Percentiles rank a stretch among this genome's conserved stretches.
phyloP scores from a whole-genome alignment of 129 eudicot genomes.

The Flaveria ramosissima region DNA sequence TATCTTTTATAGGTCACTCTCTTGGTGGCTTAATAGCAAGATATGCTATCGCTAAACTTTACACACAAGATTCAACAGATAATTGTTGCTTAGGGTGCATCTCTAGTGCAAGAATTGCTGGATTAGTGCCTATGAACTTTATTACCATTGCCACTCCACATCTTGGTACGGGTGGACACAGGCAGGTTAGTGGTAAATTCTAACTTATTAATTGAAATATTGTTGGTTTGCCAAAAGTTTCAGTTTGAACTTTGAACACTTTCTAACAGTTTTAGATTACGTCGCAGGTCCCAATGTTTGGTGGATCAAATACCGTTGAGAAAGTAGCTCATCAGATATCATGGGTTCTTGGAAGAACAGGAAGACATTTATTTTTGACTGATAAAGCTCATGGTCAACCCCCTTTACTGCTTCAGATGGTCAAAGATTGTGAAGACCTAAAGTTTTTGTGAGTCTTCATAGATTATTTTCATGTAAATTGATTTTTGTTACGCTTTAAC shows the following conservation, averaged over 20 bases:
- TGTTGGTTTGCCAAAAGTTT: background rate
- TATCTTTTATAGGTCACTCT: slow-evolving; percentile 91
- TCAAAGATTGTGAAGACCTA: slow-evolving; percentile 58
- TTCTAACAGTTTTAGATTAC: background rate
- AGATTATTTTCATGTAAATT: background rate
- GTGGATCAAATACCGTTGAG: slow-evolving; percentile 69
- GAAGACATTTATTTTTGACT: slow-evolving; percentile 73
- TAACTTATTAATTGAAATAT: slow-evolving; percentile 1
- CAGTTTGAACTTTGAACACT: slow-evolving; percentile 24
- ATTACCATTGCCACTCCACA: slow-evolving; percentile 91
- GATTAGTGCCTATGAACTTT: slow-evolving; percentile 82
- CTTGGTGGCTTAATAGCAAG: slow-evolving; percentile 93
- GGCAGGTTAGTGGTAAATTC: slow-evolving; percentile 54
- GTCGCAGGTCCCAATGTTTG: slow-evolving; percentile 75
- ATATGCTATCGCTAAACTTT: slow-evolving; percentile 86
- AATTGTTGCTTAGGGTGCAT: slow-evolving; percentile 26
- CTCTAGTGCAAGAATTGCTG: slow-evolving; percentile 55
- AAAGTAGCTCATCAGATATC: slow-evolving; percentile 63
- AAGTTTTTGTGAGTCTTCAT: slow-evolving; percentile 66
- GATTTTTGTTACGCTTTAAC: background rate
- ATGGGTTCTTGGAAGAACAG: slow-evolving; percentile 88
- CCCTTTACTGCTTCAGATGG: slow-evolving; percentile 89
- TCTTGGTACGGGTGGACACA: slow-evolving; percentile 89
- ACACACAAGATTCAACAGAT: slow-evolving; percentile 39
- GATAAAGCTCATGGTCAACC: slow-evolving; percentile 66